Evolutionary conservation across 2,329 filamentous ascomycete species (phyloP).

Genomic region (Beauveria australis): DNA sequence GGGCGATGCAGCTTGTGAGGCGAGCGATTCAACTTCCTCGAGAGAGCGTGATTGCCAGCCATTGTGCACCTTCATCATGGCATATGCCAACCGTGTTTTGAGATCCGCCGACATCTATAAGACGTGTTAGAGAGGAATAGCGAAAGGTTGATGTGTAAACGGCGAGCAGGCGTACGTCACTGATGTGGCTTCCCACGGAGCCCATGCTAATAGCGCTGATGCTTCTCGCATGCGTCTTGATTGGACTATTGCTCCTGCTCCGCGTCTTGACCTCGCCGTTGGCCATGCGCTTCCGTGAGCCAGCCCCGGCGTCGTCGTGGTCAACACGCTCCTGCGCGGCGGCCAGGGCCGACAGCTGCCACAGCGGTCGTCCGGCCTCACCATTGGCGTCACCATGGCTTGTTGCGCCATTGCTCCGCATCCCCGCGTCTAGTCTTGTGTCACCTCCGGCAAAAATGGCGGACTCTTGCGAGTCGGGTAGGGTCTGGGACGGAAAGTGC

Average conservation of each 20-base stretch:
- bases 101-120: slow-evolving; percentile 69
- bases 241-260: slow-evolving; percentile 36
- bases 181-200: slow-evolving; percentile 60
- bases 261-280: slow-evolving; percentile 62
- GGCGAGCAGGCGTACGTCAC: slow-evolving; percentile 53
- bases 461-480: slow-evolving; percentile 12
- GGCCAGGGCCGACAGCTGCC: slow-evolving; percentile 50
- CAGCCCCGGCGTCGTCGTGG: slow-evolving; percentile 26
- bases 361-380: slow-evolving; percentile 40
- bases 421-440: slow-evolving; percentile 2
- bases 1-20: slow-evolving; percentile 60
- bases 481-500: slow-evolving; percentile 1
- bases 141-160: slow-evolving; percentile 12
- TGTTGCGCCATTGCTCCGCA: neutral
- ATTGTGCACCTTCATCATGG: slow-evolving; percentile 87
- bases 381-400: neutral
- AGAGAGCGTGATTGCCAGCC: slow-evolving; percentile 77
- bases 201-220: slow-evolving; percentile 58
- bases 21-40: slow-evolving; percentile 67
- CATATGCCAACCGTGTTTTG: slow-evolving; percentile 78
- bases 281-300: slow-evolving; percentile 64
- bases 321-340: slow-evolving; percentile 43
- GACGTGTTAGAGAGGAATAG: neutral
- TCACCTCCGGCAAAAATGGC: neutral
- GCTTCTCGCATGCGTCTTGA: slow-evolving; percentile 58